Evolutionary conservation across 805 yeast species (phyloP), one percentile per base, ranked within the genome.

Genomic region (Tetrapisispora taiwanensis): DNA sequence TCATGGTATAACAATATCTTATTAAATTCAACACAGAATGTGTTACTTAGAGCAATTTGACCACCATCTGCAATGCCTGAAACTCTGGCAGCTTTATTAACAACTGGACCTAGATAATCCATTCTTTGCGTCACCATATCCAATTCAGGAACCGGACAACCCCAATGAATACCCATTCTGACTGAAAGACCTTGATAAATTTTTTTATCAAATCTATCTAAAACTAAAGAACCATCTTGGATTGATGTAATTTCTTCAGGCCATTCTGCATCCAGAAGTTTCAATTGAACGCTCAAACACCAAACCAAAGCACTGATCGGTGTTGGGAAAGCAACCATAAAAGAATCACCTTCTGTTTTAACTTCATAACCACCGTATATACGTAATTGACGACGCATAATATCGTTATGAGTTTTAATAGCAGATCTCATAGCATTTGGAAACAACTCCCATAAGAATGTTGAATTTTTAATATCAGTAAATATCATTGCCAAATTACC

Each of bases 101-200:
- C 99, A 88, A 92, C 89, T 0, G 99, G 98, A 0, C 99, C 99
- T 55, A 92, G 84, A 64, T 92, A 92, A 66, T 92, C 99, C 98
- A 92, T 92, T 69, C 99, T 79, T 52, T 88, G 78, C 0, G 98
- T 92, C 43, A 89, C 89, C 47, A 90, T 82, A 68, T 92, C 99
- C 7, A 83, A 76, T 62, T 92, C 99, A 56, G 95, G 86, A 35
- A 90, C 97, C 0, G 99, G 97, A 1, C 83, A 73, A 50, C 99
- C 99, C 95, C 97, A 92, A 63, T 92, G 97, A 35, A 87, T 76
- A 48, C 99, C 99, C 97, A 92, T 92, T 58, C 99, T 76, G 9
- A 92, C 99, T 0, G 95, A 84, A 36, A 92, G 67, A 2, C 99
- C 99, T 46, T 92, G 71, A 65, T 81, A 92, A 9, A 92, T 75